Percentiles rank a stretch among this genome's conserved stretches.
Evolutionary conservation across 2,329 filamentous ascomycete genomes (phyloP).

Genomic region (Aspergillus floridensis): DNA sequence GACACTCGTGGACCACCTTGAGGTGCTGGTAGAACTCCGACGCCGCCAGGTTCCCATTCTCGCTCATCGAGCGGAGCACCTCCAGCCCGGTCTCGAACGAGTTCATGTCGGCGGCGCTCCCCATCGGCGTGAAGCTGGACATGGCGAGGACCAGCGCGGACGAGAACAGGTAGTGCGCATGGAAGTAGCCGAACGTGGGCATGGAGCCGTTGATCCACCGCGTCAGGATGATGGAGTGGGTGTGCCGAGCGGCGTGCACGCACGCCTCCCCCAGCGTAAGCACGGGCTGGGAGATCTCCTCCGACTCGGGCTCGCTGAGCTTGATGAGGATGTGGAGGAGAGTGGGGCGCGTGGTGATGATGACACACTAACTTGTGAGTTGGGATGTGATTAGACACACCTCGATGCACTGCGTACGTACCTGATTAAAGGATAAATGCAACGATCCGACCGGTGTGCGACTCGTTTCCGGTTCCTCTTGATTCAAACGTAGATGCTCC

Average conservation of each 20-base stretch:
- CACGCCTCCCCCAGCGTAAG: conserved; percentile 39
- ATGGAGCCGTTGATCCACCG: conserved; percentile 41
- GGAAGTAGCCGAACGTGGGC: conserved; percentile 41
- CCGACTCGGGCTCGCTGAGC: conserved; percentile 23
- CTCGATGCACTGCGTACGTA: neutral
- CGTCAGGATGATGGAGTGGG: conserved; percentile 37
- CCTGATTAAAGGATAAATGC: conserved; percentile 40
- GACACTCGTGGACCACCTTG: conserved; percentile 32
- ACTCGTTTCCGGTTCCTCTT: conserved; percentile 33
- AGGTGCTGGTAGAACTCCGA: conserved; percentile 36
- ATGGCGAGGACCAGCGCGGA: conserved; percentile 39
- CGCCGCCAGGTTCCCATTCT: conserved; percentile 37
- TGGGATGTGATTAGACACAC: too few species aligned
- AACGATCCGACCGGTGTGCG: conserved; percentile 34
- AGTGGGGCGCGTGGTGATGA: conserved; percentile 40
- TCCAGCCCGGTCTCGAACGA: conserved; percentile 35
- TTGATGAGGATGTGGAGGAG: conserved; percentile 40
- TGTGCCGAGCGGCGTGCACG: conserved; percentile 39
- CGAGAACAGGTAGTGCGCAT: conserved; percentile 42
- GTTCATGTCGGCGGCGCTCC: conserved; percentile 29
- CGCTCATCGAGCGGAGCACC: conserved; percentile 32
- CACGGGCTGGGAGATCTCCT: conserved; percentile 37
- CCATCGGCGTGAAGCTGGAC: conserved; percentile 35
- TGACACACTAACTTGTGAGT: conserved; percentile 31
- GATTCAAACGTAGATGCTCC: conserved; percentile 32